These are phyloP conservation scores for Phylloporus sp. DNA, from an alignment of 768 basidiomycete genomes.

Conservation along the genomic window DNA sequence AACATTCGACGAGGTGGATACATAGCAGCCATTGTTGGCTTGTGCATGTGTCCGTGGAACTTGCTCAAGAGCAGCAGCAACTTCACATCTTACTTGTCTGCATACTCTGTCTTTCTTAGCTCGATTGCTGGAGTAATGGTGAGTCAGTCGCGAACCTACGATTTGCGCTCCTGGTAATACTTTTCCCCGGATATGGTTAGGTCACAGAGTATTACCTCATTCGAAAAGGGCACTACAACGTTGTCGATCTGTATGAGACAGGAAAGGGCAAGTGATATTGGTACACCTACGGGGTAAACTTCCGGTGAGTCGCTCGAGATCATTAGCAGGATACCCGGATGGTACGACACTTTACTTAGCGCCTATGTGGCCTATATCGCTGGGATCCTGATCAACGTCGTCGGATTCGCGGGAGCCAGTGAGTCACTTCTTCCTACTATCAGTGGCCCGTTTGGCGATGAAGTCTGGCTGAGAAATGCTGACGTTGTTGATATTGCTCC, in stretches of 20 bases:
- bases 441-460: background rate
- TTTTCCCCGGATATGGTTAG: slow-evolving; percentile 29
- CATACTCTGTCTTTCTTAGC: slow-evolving; percentile 77
- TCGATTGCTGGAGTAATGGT: slow-evolving; percentile 83
- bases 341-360: slow-evolving; percentile 26
- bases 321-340: slow-evolving; percentile 3
- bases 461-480: background rate
- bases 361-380: slow-evolving; percentile 65
- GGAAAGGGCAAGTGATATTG: slow-evolving; percentile 63
- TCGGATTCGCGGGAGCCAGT: slow-evolving; percentile 78
- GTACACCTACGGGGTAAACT: slow-evolving; percentile 72
- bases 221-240: slow-evolving; percentile 64
- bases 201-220: slow-evolving; percentile 79
- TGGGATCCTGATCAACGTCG: slow-evolving; percentile 79
- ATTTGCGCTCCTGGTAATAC: background rate
- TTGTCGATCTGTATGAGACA: slow-evolving; percentile 65
- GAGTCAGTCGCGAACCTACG: slow-evolving; percentile 7
- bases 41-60: slow-evolving; percentile 77
- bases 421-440: slow-evolving; percentile 20
- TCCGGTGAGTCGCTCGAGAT: slow-evolving; percentile 40
- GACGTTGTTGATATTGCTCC: background rate
- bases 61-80: slow-evolving; percentile 66
- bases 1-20: slow-evolving; percentile 86
- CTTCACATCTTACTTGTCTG: slow-evolving; percentile 79
- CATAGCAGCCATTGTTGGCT: slow-evolving; percentile 72